These are phyloP conservation scores for Mariannaea elegans DNA, from an alignment of 2,329 filamentous ascomycete species.

Conservation along the genomic window DNA sequence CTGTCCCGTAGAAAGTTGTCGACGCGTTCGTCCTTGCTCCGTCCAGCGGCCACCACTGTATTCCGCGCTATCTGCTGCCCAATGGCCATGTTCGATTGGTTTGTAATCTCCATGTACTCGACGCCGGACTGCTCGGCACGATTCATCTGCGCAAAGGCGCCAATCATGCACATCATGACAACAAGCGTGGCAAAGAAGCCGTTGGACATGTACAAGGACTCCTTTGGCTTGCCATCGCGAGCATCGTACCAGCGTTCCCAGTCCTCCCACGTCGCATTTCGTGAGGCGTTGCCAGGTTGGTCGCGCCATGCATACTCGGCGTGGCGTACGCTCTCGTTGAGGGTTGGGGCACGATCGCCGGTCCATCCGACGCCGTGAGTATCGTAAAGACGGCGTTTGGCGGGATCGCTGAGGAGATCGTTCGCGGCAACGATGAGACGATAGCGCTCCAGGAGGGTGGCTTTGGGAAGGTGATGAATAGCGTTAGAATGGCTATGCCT, in stretches of 20 bases:
- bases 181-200: slow-evolving; percentile 78
- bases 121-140: slow-evolving; percentile 71
- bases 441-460: slow-evolving; percentile 84
- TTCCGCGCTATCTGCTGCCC: slow-evolving; percentile 65
- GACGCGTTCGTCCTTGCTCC: slow-evolving; percentile 72
- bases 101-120: slow-evolving; percentile 71
- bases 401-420: slow-evolving; percentile 83
- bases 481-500: slow-evolving; percentile 51
- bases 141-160: slow-evolving; percentile 76
- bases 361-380: slow-evolving; percentile 83
- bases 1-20: slow-evolving; percentile 80
- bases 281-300: slow-evolving; percentile 57
- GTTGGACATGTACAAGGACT: slow-evolving; percentile 77
- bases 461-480: slow-evolving; percentile 52
- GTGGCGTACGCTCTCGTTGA: slow-evolving; percentile 47
- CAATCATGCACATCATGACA: slow-evolving; percentile 72
- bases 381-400: slow-evolving; percentile 84
- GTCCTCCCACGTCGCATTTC: slow-evolving; percentile 97
- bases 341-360: slow-evolving; percentile 63
- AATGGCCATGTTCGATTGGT: slow-evolving; percentile 72
- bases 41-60: slow-evolving; percentile 60
- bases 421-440: slow-evolving; percentile 88
- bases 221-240: slow-evolving; percentile 54
- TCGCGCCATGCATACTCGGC: slow-evolving; percentile 60
- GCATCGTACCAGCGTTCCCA: slow-evolving; percentile 84